Evolutionary conservation across 2,329 filamentous ascomycete species (phyloP), one percentile per base, ranked within the genome.

Genomic region (Coniochaeta sp.): DNA sequence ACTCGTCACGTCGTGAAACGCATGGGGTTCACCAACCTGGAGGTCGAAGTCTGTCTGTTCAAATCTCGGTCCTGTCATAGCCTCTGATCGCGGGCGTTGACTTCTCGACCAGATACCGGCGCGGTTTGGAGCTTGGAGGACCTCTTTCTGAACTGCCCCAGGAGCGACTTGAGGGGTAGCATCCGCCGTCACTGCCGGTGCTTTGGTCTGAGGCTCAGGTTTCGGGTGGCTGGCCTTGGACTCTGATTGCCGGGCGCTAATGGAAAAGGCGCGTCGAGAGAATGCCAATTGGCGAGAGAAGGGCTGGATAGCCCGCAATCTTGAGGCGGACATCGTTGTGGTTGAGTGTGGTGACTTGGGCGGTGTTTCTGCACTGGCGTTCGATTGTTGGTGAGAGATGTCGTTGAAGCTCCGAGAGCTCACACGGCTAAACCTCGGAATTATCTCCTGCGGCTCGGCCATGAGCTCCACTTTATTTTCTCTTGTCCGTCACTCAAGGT

Each of bases 41-140:
- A 89, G 78, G 68, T 88, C 86, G 78, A 98, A 93, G 70, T 96
- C 91, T 36, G 91, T 98, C 85, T 98, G 93, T 81, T 99, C 95
- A 71, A 99, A 99, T 68, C 93, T 83, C 65, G 95, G 95, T 47
- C 95, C 95, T 47, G 87, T 86, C 93, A 99, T 99, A 59, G 92
- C 95, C 74, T 86, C 77, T 59, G 85, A 83, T 69, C 93, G 83
- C 43, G 91, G 86, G 75, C 86, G 85, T 82, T 99, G 95, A 78
- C 86, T 96, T 71, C 85, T 79, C 63, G 91, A 91, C 95, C 95
- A 99, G 62, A 91, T 83, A 6, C 77, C 84, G 62, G 81, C 77
- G 64, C 92, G 86, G 80, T 99, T 99, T 24, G 95, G 95, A 34
- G 93, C 91, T 80, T 99, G 95, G 33, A 36, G 31, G 34, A 57